These are phyloP conservation scores for Emergomyces africanus DNA, from an alignment of 2,329 filamentous ascomycete species.

Conservation along the genomic window DNA sequence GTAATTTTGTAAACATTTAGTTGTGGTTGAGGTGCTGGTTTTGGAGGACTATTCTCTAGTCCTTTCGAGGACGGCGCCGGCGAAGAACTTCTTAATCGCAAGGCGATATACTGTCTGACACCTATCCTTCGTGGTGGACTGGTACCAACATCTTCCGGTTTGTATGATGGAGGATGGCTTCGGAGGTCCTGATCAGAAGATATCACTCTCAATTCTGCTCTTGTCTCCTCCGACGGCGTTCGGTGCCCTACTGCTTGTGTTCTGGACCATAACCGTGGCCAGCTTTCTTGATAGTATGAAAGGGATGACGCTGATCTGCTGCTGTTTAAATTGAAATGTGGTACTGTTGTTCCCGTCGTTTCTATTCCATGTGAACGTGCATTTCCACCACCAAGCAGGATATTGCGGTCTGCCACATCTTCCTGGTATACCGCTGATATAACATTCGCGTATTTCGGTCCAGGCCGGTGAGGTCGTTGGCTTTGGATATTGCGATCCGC, in stretches of 20 bases:
- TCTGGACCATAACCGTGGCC: constrained; percentile 6
- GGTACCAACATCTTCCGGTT: background rate
- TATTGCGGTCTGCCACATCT: constrained; percentile 31
- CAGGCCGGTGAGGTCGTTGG: constrained; percentile 12
- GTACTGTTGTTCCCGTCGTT: constrained; percentile 12
- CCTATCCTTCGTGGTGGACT: background rate
- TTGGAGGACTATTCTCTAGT: background rate
- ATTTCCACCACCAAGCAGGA: constrained; percentile 15
- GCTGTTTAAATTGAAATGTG: constrained; percentile 4
- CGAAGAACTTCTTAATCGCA: constrained; percentile 4
- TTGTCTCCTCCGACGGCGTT: background rate
- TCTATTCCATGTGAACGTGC: constrained; percentile 13
- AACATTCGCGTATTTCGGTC: constrained; percentile 18
- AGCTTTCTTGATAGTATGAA: background rate
- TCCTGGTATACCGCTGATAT: constrained; percentile 28
- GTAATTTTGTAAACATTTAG: background rate
- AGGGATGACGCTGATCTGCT: background rate
- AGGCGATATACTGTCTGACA: background rate
- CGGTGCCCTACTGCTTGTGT: background rate
- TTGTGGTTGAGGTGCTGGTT: background rate
- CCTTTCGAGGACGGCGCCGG: constrained; percentile 1
- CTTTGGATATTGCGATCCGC: constrained; percentile 30
- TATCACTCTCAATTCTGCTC: constrained; percentile 6
- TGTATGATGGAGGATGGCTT: background rate
- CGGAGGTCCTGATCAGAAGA: constrained; percentile 16